phyloP scores from a whole-genome alignment of 176 grass and related monocot species.

The Carex kokanica region DNA sequence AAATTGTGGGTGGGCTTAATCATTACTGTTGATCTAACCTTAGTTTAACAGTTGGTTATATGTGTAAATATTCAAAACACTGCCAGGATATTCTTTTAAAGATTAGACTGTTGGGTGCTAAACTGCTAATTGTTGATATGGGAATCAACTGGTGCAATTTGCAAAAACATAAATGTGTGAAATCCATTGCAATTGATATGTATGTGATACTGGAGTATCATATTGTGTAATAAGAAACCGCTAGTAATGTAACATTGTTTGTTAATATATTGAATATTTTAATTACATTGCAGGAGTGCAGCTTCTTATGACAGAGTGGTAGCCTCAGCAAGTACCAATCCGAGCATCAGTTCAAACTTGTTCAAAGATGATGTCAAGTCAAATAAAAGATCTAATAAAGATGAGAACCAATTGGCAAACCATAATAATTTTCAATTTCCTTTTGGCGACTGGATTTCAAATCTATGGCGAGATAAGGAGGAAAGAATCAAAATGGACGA shows the following conservation, averaged over 20 bases:
- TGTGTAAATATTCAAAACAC: background rate
- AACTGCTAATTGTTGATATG: background rate
- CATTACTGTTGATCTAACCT: background rate
- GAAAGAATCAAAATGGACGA: background rate
- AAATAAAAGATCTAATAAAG: constrained; percentile 25
- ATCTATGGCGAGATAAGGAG: constrained; percentile 51
- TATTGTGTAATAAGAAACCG: background rate
- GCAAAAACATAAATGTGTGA: background rate
- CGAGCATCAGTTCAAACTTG: constrained; percentile 24
- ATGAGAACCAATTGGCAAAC: constrained; percentile 27
- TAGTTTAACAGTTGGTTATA: background rate
- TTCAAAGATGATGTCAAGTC: constrained; percentile 14
- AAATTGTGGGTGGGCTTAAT: background rate
- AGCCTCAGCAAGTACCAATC: constrained; percentile 35
- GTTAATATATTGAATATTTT: constrained; percentile 7
- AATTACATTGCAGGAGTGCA: constrained; percentile 44
- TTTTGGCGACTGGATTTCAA: constrained; percentile 60
- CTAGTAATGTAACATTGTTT: background rate
- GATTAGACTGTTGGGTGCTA: background rate
- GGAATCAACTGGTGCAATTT: background rate
- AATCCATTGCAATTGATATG: background rate
- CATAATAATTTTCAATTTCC: constrained; percentile 43
- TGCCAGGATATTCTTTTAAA: background rate
- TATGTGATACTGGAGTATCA: background rate
- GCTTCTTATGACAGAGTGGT: constrained; percentile 46